These are phyloP conservation scores for Monoraphidium neglectum DNA, from an alignment of 139 green algal genomes.

Conservation along the genomic window DNA sequence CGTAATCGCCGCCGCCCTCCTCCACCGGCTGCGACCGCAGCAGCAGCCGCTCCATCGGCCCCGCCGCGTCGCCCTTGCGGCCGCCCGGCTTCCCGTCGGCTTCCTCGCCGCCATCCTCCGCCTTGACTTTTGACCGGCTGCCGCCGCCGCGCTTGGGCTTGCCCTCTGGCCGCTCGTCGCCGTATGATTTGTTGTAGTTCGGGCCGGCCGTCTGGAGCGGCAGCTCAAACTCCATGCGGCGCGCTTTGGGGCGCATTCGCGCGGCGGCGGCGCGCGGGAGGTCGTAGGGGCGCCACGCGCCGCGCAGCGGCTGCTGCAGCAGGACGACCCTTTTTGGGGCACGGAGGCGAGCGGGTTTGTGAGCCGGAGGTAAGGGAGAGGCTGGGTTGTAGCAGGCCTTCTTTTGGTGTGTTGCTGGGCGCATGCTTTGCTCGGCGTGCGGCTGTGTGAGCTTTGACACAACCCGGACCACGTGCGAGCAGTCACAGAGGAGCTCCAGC, in stretches of 20 bases:
- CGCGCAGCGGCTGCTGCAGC: slow-evolving; percentile 82
- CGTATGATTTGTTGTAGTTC: slow-evolving; percentile 70
- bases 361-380: too few species aligned
- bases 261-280: slow-evolving; percentile 42
- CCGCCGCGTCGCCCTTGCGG: background rate
- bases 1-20: slow-evolving; percentile 36
- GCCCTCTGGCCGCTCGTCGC: slow-evolving; percentile 39
- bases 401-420: too few species aligned
- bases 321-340: slow-evolving; percentile 54
- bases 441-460: too few species aligned
- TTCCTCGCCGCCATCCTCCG: background rate
- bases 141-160: too few species aligned
- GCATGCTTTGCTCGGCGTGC: too few species aligned
- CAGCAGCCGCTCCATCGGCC: slow-evolving; percentile 40
- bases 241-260: slow-evolving; percentile 66
- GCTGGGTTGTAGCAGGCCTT: too few species aligned
- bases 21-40: slow-evolving; percentile 58
- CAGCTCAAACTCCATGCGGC: slow-evolving; percentile 62
- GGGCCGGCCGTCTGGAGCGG: slow-evolving; percentile 56
- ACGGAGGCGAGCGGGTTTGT: background rate
- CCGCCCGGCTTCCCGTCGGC: background rate
- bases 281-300: slow-evolving; percentile 77
- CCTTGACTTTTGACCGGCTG: too few species aligned
- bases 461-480: too few species aligned
- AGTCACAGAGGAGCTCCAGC: too few species aligned